Evolutionary conservation across 306 rosid genomes (phyloP).

Genomic region (Psophocarpus tetragonolobus): DNA sequence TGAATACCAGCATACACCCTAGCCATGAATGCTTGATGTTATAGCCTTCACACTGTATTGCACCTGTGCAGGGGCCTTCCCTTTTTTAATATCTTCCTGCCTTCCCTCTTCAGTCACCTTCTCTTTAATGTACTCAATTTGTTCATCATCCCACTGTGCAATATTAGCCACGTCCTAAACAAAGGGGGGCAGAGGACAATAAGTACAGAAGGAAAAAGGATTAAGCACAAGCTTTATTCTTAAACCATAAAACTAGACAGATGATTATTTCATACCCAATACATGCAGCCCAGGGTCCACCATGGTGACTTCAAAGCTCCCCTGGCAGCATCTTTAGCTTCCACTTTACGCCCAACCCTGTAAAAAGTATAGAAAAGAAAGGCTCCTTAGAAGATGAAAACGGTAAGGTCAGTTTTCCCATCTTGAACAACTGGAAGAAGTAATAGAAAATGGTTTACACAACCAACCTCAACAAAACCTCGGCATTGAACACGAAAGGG

Average conservation of each 20-base stretch:
- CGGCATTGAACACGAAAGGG: slow-evolving; percentile 90
- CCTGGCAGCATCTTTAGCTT: slow-evolving; percentile 95
- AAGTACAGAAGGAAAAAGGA: neutral
- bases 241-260: slow-evolving; percentile 21
- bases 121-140: slow-evolving; percentile 88
- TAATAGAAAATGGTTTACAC: slow-evolving; percentile 17
- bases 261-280: slow-evolving; percentile 49
- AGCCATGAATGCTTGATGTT: neutral
- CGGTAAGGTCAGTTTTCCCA: neutral
- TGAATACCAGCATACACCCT: neutral
- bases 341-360: slow-evolving; percentile 80
- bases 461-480: slow-evolving; percentile 80
- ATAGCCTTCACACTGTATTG: neutral
- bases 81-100: slow-evolving; percentile 80
- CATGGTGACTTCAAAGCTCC: slow-evolving; percentile 92
- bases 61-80: slow-evolving; percentile 90
- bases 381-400: slow-evolving; percentile 32
- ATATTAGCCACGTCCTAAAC: slow-evolving; percentile 82
- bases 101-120: slow-evolving; percentile 89
- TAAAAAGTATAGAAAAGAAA: neutral
- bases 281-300: slow-evolving; percentile 96
- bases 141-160: slow-evolving; percentile 97
- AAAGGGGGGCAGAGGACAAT: neutral
- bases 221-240: neutral
- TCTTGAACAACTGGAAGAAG: slow-evolving; percentile 27